Evolutionary conservation across 495 filamentous ascomycete species (phyloP).

Genomic region (Aspergillus taichungensis): DNA sequence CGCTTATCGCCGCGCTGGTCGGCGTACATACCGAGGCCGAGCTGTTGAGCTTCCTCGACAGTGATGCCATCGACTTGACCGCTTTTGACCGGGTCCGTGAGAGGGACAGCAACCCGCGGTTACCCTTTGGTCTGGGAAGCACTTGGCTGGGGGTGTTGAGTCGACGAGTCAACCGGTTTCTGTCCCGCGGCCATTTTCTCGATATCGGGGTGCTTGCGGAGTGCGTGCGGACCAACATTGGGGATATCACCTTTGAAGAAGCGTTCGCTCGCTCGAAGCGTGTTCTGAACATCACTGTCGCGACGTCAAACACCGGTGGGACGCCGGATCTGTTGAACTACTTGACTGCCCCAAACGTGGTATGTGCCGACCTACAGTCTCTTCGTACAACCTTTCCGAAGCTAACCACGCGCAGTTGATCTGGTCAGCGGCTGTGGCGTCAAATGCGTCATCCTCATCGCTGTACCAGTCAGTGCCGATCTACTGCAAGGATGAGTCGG

Average conservation of each 20-base stretch:
- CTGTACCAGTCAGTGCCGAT: conserved; percentile 62
- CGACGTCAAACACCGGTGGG: conserved; percentile 60
- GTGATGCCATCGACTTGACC: conserved; percentile 73
- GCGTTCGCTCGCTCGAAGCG: conserved; percentile 79
- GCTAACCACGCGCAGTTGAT: conserved; percentile 49
- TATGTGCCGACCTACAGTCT: conserved; percentile 34
- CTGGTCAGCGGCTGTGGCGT: conserved; percentile 89
- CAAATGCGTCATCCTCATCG: conserved; percentile 66
- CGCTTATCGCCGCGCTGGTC: conserved; percentile 83
- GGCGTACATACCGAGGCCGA: conserved; percentile 86
- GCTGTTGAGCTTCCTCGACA: conserved; percentile 62
- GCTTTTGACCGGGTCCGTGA: conserved; percentile 51
- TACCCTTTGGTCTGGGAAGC: conserved; percentile 12
- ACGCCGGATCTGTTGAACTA: conserved; percentile 86
- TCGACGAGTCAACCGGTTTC: conserved; percentile 55
- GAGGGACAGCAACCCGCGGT: conserved; percentile 9
- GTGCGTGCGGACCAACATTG: conserved; percentile 77
- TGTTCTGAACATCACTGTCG: conserved; percentile 87
- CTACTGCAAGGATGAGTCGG: conserved; percentile 74
- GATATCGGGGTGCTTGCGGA: conserved; percentile 77
- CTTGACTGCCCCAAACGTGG: conserved; percentile 87
- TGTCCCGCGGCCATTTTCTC: conserved; percentile 70
- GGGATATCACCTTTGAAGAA: conserved; percentile 89
- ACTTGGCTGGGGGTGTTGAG: conserved; percentile 48
- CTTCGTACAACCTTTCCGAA: neutral